phyloP scores from a whole-genome alignment of 2,329 filamentous ascomycete species.

The Thelonectria olida region DNA sequence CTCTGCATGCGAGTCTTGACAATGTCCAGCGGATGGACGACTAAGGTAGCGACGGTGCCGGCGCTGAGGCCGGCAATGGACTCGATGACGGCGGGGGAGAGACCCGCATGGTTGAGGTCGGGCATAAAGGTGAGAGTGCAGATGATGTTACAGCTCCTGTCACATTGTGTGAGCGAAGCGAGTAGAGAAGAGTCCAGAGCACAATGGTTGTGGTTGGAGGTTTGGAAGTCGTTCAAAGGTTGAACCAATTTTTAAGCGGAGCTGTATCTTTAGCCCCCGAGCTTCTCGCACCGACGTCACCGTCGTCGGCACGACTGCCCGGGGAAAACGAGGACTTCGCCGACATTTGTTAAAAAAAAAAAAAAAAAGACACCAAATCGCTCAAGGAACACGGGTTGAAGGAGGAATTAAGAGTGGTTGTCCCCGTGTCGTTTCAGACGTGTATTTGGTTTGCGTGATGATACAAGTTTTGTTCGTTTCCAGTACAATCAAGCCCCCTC shows the following conservation, averaged over 20 bases:
- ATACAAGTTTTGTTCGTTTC: conserved; percentile 36
- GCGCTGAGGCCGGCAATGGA: conserved; percentile 89
- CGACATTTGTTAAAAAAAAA: conserved; percentile 18
- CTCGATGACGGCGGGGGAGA: conserved; percentile 84
- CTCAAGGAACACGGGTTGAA: neutral
- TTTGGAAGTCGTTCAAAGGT: neutral
- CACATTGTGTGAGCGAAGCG: conserved; percentile 34
- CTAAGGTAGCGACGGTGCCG: conserved; percentile 85
- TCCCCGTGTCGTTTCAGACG: conserved; percentile 26
- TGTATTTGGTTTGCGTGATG: conserved; percentile 28
- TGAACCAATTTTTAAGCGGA: conserved; percentile 20
- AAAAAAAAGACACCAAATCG: neutral
- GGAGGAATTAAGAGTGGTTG: conserved; percentile 36
- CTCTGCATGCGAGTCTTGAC: conserved; percentile 96
- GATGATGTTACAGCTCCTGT: conserved; percentile 25
- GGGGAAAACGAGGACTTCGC: conserved; percentile 1
- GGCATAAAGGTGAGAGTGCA: conserved; percentile 52
- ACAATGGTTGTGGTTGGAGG: neutral
- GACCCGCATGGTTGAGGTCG: conserved; percentile 62
- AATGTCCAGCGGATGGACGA: conserved; percentile 91
- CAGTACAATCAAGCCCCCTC: conserved; percentile 33
- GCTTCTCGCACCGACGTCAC: conserved; percentile 21
- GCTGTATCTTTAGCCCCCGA: conserved; percentile 19
- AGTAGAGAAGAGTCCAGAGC: neutral
- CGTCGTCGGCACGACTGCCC: conserved; percentile 18